Percentiles rank a stretch among this genome's conserved stretches.
Evolutionary conservation across 1,139 yeast species (phyloP).

Genomic region (Yarrowia galli): DNA sequence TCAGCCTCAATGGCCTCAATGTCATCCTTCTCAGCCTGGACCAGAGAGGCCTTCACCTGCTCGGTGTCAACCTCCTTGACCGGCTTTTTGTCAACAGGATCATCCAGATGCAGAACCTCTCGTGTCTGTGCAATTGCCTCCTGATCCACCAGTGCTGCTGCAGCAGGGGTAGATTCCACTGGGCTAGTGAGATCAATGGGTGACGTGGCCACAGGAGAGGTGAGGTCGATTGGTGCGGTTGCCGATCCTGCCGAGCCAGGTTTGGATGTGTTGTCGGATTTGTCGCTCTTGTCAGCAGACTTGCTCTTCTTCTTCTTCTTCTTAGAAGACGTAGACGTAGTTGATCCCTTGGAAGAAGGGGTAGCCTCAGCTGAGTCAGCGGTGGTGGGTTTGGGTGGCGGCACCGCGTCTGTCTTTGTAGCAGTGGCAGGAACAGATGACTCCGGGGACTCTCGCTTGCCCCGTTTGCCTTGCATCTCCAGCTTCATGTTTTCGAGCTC

Average conservation of each 20-base stretch:
- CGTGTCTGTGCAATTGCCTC: background rate
- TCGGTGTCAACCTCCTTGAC: constrained; percentile 5
- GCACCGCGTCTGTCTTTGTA: background rate
- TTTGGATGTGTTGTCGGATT: background rate
- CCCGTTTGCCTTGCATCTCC: constrained; percentile 33
- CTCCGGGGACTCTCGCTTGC: constrained; percentile 12
- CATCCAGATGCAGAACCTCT: constrained; percentile 7
- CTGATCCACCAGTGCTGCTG: constrained; percentile 20
- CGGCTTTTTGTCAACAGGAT: background rate
- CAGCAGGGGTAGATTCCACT: background rate
- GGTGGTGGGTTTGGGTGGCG: background rate
- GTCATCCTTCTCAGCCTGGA: constrained; percentile 9
- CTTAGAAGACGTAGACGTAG: background rate
- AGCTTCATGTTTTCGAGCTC: constrained; percentile 35
- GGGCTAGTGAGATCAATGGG: constrained; percentile 17
- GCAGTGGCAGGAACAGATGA: background rate
- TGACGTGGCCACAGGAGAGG: constrained; percentile 25
- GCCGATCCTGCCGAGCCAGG: background rate
- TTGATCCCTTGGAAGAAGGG: background rate
- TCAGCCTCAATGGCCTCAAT: background rate
- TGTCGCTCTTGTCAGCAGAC: background rate
- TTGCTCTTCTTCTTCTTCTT: background rate
- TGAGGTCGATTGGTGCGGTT: constrained; percentile 5
- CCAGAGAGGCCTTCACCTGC: constrained; percentile 12
- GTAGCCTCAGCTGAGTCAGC: background rate